Conservation (phyloP, 148 eudicot species). For the Arctostaphylos glauca region DNA sequence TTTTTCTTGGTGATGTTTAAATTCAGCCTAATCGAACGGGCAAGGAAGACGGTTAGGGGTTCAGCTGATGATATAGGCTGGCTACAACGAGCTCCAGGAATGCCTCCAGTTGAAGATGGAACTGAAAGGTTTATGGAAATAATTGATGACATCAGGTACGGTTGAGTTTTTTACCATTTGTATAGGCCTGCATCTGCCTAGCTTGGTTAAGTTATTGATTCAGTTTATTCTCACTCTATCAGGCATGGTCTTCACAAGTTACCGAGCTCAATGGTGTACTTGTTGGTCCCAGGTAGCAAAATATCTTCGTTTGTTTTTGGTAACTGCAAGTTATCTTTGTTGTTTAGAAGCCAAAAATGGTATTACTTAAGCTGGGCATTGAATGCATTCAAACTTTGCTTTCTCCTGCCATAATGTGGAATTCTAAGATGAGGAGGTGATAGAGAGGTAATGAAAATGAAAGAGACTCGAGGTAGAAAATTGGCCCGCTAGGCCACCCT, state of each 20-base stretch:
- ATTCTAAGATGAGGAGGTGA: not conserved
- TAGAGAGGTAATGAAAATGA: not conserved
- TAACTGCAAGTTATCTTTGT: not conserved
- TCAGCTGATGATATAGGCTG: constrained; percentile 98
- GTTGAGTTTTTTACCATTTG: not conserved
- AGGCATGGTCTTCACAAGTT: constrained; percentile 96
- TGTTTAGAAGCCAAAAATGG: not conserved
- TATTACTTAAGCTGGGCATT: not conserved
- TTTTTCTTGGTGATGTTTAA: not conserved
- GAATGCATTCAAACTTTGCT: not conserved
- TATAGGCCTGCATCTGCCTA: not conserved
- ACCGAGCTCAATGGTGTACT: constrained; percentile 77
- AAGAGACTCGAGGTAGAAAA: not conserved
- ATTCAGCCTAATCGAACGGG: constrained; percentile 72
- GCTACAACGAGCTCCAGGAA: constrained; percentile 73
- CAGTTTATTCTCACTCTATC: constrained; percentile 29
- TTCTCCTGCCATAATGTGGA: constrained; percentile 2
- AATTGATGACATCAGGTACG: constrained; percentile 78
- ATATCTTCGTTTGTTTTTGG: not conserved
- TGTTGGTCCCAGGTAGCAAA: constrained; percentile 86
- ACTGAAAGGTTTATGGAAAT: constrained; percentile 90
- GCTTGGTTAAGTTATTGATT: constrained; percentile 21
- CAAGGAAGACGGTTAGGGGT: constrained; percentile 82
- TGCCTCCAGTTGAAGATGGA: constrained; percentile 93
- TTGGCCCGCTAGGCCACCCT: not conserved